Evolutionary conservation across 2,329 filamentous ascomycete species (phyloP).

Genomic region (Pyrenochaeta sp.): DNA sequence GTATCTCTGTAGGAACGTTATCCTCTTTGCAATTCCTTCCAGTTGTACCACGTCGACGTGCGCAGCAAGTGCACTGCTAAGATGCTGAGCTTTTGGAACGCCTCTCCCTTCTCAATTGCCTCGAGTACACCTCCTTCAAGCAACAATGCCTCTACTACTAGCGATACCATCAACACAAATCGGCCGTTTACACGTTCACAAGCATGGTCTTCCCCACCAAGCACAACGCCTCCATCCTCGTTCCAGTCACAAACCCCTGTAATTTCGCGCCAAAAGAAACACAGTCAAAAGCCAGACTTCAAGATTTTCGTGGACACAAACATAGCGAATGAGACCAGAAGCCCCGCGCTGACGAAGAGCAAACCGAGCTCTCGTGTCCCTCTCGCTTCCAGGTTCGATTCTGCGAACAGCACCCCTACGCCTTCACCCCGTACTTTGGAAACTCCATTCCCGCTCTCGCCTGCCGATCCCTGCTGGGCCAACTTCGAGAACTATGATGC

Average conservation of each 20-base stretch:
- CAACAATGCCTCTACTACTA: background rate
- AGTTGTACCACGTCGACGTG: background rate
- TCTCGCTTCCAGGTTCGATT: constrained; percentile 9
- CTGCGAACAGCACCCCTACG: constrained; percentile 17
- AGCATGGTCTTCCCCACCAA: background rate
- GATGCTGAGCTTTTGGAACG: background rate
- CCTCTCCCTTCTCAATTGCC: background rate
- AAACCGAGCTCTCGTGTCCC: constrained; percentile 15
- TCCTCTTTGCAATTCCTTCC: background rate
- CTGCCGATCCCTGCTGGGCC: constrained; percentile 24
- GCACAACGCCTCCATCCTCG: background rate
- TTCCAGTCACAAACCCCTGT: background rate
- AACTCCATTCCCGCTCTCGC: constrained; percentile 18
- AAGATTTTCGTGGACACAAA: constrained; percentile 22
- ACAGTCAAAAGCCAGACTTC: constrained; percentile 17
- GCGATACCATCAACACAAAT: background rate
- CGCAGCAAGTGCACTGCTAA: background rate
- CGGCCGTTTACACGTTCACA: background rate
- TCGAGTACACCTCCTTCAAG: background rate
- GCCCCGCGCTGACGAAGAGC: constrained; percentile 12
- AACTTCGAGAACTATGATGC: constrained; percentile 28
- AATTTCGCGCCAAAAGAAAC: constrained; percentile 6
- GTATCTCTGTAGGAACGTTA: background rate
- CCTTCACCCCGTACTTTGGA: constrained; percentile 15
- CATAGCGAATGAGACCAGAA: background rate